phyloP scores from a whole-genome alignment of 352 stramenopile species.

The Globisporangium barbulae region DNA sequence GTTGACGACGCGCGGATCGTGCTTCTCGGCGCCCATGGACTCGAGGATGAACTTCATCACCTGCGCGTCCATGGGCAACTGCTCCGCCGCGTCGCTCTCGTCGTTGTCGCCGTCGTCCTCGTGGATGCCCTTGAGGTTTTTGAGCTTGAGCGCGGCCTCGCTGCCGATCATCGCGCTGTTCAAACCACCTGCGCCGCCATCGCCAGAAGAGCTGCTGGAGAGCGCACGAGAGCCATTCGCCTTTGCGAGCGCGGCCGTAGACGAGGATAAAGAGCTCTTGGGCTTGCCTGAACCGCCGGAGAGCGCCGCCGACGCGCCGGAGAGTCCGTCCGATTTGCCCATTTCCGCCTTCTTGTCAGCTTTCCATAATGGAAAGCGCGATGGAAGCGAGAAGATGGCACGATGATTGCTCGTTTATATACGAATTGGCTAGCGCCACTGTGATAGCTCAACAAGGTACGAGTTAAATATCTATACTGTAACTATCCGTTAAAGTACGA shows the following conservation, averaged over 20 bases:
- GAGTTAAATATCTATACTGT: neutral
- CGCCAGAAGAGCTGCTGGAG: neutral
- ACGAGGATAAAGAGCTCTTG: constrained; percentile 12
- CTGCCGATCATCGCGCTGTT: constrained; percentile 22
- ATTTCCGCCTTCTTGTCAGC: neutral
- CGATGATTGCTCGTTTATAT: no score
- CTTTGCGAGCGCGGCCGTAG: constrained; percentile 7
- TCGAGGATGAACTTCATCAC: constrained; percentile 60
- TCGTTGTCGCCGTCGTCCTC: constrained; percentile 55
- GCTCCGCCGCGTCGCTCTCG: constrained; percentile 35
- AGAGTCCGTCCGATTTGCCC: constrained; percentile 10
- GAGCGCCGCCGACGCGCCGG: neutral
- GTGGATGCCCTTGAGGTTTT: constrained; percentile 56
- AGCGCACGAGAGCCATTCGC: constrained; percentile 6
- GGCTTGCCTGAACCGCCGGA: constrained; percentile 8
- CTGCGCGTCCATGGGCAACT: constrained; percentile 56
- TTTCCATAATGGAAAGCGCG: neutral
- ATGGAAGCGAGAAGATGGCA: neutral
- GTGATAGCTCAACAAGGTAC: no score
- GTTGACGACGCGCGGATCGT: constrained; percentile 73
- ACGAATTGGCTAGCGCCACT: no score
- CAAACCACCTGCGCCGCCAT: neutral
- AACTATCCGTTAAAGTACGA: neutral
- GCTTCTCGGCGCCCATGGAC: constrained; percentile 80
- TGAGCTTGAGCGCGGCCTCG: constrained; percentile 41